Evolutionary conservation across 208 protist species (phyloP), one percentile per base, ranked within the genome.

Genomic region (Wallacemonas sp.): DNA sequence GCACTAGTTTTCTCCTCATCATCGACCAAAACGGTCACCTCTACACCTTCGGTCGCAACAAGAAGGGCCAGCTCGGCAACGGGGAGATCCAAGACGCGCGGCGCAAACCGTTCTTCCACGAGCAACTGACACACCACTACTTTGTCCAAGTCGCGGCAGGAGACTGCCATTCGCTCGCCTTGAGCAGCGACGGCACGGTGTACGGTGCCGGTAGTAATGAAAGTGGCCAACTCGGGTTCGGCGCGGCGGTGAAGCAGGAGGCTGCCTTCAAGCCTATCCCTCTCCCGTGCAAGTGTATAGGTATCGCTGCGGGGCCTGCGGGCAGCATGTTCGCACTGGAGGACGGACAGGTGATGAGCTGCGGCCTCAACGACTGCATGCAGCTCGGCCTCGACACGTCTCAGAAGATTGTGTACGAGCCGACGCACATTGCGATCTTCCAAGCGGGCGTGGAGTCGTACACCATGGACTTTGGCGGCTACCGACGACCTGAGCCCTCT

Each of bases 1-100:
- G 90, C 39, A 86, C 66, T 19, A 77, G 81, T 15, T 96, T 96
- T 68, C 49, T 90, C 45, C 70, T 94, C 31, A 77, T 94, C 44
- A 93, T 96, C 54, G 87, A 96, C 75, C 79, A 94, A 66, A 90
- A 82, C 73, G 90, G 90, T 14, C 84, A 90, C n/a, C 77, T 96
- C 24, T 82, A 82, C 60, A 82, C 85, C 21, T 62, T 90, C 19
- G 90, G 90, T 2, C 66, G 80, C n/a, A 96, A 96, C 80, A 83
- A 81, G 38, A 88, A 89, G 49, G 90, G 90, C 0, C 90, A 96
- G 77, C 80, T 96, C 26, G 90, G 90, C 33, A 90, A 89, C 71
- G 85, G 85, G 19, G 70, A 84, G 39, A 68, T 78, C 19, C 75
- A 88, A 33, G 80, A 93, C 34, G 62, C 80, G n/a, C 75, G 68